phyloP scores from a whole-genome alignment of 2,329 filamentous ascomycete species.

The Anisogramma anomala region DNA sequence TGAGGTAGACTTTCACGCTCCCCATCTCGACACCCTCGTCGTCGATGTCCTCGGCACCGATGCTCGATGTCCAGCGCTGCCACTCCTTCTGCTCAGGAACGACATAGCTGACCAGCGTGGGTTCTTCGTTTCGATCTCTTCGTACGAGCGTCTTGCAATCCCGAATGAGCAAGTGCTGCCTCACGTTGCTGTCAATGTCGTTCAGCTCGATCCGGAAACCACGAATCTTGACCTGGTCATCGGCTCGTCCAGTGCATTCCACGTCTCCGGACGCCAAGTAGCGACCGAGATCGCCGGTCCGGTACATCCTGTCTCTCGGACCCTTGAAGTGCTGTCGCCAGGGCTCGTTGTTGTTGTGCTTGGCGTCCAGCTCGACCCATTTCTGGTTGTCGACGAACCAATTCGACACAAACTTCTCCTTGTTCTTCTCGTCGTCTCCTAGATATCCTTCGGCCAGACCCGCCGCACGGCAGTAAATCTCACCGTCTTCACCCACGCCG shows the following conservation, averaged over 20 bases:
- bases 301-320: conserved; percentile 74
- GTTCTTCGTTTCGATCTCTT: conserved; percentile 75
- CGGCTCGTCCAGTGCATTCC: conserved; percentile 67
- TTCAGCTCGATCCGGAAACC: conserved; percentile 91
- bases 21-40: conserved; percentile 40
- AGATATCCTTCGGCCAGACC: conserved; percentile 60
- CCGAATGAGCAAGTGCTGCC: conserved; percentile 60
- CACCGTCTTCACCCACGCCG: conserved; percentile 68
- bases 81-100: conserved; percentile 72
- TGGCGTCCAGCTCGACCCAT: conserved; percentile 55
- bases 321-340: conserved; percentile 74
- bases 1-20: conserved; percentile 29
- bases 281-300: conserved; percentile 74
- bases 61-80: conserved; percentile 52
- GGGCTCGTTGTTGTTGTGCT: conserved; percentile 46
- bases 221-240: conserved; percentile 89
- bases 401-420: conserved; percentile 64
- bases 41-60: conserved; percentile 41
- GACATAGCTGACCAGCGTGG: conserved; percentile 77
- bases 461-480: conserved; percentile 71
- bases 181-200: conserved; percentile 81
- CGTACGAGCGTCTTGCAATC: conserved; percentile 80
- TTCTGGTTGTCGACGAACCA: conserved; percentile 71
- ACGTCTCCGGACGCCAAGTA: conserved; percentile 60
- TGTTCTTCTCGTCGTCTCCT: conserved; percentile 43